phyloP scores from a whole-genome alignment of 116 monocot species.

The Iris pallida region DNA sequence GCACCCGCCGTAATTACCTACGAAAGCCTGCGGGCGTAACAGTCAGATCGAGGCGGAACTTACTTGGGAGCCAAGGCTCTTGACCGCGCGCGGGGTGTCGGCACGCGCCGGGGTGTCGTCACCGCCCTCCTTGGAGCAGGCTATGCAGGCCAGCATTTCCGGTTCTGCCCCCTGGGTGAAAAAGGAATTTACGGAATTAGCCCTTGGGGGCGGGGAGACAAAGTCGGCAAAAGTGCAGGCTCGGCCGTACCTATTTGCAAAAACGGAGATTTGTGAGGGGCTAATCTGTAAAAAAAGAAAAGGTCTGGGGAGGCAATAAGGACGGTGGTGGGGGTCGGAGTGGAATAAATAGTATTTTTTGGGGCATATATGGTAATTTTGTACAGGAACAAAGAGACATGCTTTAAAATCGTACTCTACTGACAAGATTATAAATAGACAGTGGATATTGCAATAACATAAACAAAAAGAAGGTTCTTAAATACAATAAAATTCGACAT shows the following conservation, averaged over 20 bases:
- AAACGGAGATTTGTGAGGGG: not conserved
- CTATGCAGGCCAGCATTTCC: constrained; percentile 77
- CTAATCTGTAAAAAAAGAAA: too few species aligned
- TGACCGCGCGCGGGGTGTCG: constrained; percentile 45
- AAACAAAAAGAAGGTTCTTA: too few species aligned
- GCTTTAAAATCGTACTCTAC: too few species aligned
- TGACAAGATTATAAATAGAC: too few species aligned
- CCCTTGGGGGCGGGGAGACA: not conserved
- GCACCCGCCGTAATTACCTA: not conserved
- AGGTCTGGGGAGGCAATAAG: not conserved
- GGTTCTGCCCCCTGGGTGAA: not conserved
- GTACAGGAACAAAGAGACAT: too few species aligned
- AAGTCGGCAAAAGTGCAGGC: constrained; percentile 4
- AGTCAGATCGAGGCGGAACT: not conserved
- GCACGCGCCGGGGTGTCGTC: constrained; percentile 40
- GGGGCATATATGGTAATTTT: too few species aligned
- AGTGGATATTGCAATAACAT: too few species aligned
- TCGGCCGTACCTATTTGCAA: not conserved
- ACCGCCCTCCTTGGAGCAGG: constrained; percentile 57
- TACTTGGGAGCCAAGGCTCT: constrained; percentile 69
- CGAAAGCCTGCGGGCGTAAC: not conserved
- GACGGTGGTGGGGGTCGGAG: not conserved
- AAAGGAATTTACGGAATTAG: not conserved
- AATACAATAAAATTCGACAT: too few species aligned
- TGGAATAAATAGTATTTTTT: too few species aligned